Evolutionary conservation across 306 rosid species (phyloP), one percentile per base, ranked within the genome.

Genomic region (Glycine latifolia): DNA sequence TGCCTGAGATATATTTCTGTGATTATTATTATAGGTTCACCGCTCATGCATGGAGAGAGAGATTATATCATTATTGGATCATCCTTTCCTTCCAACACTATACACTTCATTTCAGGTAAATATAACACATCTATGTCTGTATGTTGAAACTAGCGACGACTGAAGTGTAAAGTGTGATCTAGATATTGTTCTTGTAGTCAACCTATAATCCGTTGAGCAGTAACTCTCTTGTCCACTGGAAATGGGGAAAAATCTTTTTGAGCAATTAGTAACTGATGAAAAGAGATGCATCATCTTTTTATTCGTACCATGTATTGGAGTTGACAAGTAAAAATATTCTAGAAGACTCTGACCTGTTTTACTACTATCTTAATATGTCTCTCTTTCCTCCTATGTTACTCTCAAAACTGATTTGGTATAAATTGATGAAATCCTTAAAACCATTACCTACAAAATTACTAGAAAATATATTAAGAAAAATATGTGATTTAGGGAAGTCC

Each of bases 31-130:
- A 81, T 94, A 95, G 99, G 99, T 95, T 84, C 99, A 95, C 79
- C 89, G 99, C 67, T 94, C 96, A 61, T 95, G 99, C 84, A 81
- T 90, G 62, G 99, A 95, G 83, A 87, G 98, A 89, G 97, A 93
- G 75, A 90, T 95, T 81, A 90, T 95, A 84, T 88, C 99, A 3
- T 85, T 87, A 74, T 88, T 95, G 67, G 99, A 95, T 77, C 99
- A 95, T 88, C 99, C 99, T 80, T 93, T 95, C 87, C 97, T 95
- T 85, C 99, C 98, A 74, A 67, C 99, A 1, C 85, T 95, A 10
- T 95, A 95, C 90, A 81, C 97, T 77, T 95, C 99, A 83, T 95
- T 93, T 87, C 93, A 93, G 97, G 99, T 95, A 79, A 59, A 79
- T 79, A 79, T 55, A 68, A 16, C 13, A 41, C n/a, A 77, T 50